Evolutionary conservation across 106 monocot species (phyloP).

Genomic region (Allium sativum): DNA sequence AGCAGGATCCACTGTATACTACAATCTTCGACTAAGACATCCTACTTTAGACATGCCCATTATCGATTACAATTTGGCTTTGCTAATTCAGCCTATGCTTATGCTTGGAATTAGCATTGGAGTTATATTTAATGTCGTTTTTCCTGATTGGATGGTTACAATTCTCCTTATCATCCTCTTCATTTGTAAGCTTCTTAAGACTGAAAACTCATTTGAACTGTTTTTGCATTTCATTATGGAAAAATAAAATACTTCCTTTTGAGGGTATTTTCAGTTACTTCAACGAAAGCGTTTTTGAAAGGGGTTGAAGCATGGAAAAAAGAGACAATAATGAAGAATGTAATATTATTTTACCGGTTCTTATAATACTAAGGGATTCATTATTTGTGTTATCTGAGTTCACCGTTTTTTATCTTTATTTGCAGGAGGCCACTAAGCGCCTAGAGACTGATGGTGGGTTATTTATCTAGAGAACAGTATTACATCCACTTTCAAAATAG

Average conservation of each 20-base stretch:
- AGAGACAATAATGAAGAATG: slow-evolving; percentile 63
- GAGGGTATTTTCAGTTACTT: slow-evolving; percentile 36
- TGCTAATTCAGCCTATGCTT: slow-evolving; percentile 71
- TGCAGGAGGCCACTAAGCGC: slow-evolving; percentile 41
- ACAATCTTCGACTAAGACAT: slow-evolving; percentile 67
- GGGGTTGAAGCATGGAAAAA: slow-evolving; percentile 87
- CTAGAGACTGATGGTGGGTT: slow-evolving; percentile 26
- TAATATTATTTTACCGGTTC: slow-evolving; percentile 5
- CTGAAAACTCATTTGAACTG: not conserved
- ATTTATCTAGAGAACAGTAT: not conserved
- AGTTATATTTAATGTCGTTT: slow-evolving; percentile 76
- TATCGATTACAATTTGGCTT: slow-evolving; percentile 62
- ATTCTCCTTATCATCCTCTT: slow-evolving; percentile 67
- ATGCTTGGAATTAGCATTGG: slow-evolving; percentile 83
- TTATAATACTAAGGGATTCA: not conserved
- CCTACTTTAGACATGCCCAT: slow-evolving; percentile 61
- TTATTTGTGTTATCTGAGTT: not conserved
- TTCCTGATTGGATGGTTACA: slow-evolving; percentile 80
- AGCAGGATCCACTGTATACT: slow-evolving; percentile 66
- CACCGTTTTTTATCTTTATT: slow-evolving; percentile 6
- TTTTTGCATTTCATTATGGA: not conserved
- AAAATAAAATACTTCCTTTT: not conserved
- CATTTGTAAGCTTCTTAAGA: slow-evolving; percentile 25
- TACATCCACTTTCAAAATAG: not conserved
- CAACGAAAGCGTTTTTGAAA: slow-evolving; percentile 65